A percentile compares a stretch with the other conserved stretches of the same genome.
Conservation (phyloP, 305 asterid species). For the Fraxinus floribunda region DNA sequence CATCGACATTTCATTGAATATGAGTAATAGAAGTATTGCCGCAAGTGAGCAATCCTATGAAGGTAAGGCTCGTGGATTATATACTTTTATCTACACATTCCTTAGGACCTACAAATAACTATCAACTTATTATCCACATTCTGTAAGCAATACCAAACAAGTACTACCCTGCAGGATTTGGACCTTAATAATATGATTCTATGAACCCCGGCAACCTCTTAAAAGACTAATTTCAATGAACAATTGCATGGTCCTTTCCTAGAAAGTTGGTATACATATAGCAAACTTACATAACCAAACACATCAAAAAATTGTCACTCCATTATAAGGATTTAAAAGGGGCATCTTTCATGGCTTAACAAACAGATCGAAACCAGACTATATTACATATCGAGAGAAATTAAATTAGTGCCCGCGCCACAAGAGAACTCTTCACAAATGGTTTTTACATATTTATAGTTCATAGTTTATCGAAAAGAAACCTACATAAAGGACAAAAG, state of each 20-base stretch:
- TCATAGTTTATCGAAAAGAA: background rate
- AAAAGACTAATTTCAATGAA: background rate
- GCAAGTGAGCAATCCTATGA: no score
- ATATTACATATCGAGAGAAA: background rate
- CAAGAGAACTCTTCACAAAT: background rate
- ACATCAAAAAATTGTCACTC: background rate
- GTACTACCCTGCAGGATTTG: no score
- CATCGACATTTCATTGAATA: no score
- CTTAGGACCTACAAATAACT: no score
- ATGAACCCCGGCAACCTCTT: no score
- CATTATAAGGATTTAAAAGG: background rate
- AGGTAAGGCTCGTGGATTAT: no score
- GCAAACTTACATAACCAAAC: background rate
- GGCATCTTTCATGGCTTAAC: background rate
- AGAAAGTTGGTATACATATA: background rate
- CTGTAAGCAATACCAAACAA: no score
- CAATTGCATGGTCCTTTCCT: background rate
- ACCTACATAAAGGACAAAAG: conserved; percentile 7
- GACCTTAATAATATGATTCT: no score
- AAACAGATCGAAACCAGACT: background rate
- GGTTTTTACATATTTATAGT: background rate
- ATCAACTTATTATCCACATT: no score
- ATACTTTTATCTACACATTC: no score
- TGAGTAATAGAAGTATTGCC: no score
- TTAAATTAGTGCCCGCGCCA: background rate